Evolutionary conservation across 345 rosid genomes (phyloP), one percentile per base, ranked within the genome.

Genomic region (Camelina laxa): DNA sequence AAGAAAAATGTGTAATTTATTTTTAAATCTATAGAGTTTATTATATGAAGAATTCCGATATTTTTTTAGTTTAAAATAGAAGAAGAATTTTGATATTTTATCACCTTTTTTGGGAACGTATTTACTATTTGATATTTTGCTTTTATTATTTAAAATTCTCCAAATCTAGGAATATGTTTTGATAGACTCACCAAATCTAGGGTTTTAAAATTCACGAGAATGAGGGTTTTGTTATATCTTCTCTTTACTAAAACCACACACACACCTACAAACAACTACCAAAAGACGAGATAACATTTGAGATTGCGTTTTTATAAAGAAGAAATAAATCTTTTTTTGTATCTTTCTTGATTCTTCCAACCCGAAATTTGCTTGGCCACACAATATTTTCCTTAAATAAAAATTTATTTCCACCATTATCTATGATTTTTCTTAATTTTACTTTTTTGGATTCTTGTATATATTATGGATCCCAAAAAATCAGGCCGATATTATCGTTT

Each of bases 341-440:
- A 48, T 39, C 11, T 39, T 66, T 47, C 17, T 74, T 65, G 51
- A 65, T 57, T 49, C 42, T 57, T n/a, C 58, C 42, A 49, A 42
- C 60, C 36, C 48, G 62, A 60, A 47, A 30, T 27, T 24, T 68
- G 73, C 63, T 60, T 75, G 79, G 79, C 79, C 79, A 75, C 74
- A 50, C 53, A 49, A 8, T 30, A 20, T 69, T 68, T 75, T 36
- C 20, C 33, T 6, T 33, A 7, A 33, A 7, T 7, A 38, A 1
- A 0, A 2, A 1, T 3, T 38, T 38, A 9, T 38, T 38, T 9
- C 41, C 13, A 56, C 72, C 54, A 57, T 66, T 75, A 75, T 75
- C 73, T 58, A 36, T 53, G 8, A 30, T 19, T 38, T 38, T 38
- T 27, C 9, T 13, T n/a, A n/a, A n/a, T 67, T 33, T 31, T 0